Conservation (phyloP, 2,329 filamentous ascomycete genomes). For the Blastomyces emzantsi region DNA sequence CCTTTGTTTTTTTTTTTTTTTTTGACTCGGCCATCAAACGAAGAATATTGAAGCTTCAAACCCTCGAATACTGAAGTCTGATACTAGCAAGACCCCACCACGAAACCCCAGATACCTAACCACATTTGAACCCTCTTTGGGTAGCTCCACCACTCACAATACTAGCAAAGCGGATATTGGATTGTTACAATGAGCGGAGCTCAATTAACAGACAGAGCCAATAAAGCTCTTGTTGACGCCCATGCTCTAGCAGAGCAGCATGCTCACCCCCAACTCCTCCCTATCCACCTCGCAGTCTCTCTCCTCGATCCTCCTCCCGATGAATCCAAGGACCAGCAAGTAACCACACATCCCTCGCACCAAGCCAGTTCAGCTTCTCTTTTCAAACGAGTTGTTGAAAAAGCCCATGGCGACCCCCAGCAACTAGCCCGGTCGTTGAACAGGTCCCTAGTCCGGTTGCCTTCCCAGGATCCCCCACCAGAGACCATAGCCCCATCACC, state of each 20-base stretch:
- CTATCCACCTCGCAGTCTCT: slow-evolving; percentile 70
- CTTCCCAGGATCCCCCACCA: slow-evolving; percentile 89
- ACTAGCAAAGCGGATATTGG: not conserved
- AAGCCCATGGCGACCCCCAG: slow-evolving; percentile 86
- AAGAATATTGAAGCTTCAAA: not conserved
- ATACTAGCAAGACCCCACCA: not conserved
- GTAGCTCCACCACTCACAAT: not conserved
- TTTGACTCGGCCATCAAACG: not conserved
- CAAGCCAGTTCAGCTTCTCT: slow-evolving; percentile 59
- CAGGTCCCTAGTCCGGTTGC: slow-evolving; percentile 80
- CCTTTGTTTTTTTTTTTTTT: not conserved
- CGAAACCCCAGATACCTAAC: not conserved
- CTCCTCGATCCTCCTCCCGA: slow-evolving; percentile 40
- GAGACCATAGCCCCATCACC: slow-evolving; percentile 78
- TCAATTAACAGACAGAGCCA: slow-evolving; percentile 84
- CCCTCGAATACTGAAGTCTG: not conserved
- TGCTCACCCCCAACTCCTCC: slow-evolving; percentile 80
- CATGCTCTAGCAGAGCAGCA: slow-evolving; percentile 84
- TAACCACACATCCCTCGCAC: slow-evolving; percentile 54
- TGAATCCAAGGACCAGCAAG: slow-evolving; percentile 69
- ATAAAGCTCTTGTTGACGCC: slow-evolving; percentile 81
- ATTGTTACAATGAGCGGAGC: slow-evolving; percentile 35
- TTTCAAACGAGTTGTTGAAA: slow-evolving; percentile 89
- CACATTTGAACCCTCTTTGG: no score
- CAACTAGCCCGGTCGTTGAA: slow-evolving; percentile 81